Evolutionary conservation across 768 basidiomycete species (phyloP).

Genomic region (Tylopilus balloui): DNA sequence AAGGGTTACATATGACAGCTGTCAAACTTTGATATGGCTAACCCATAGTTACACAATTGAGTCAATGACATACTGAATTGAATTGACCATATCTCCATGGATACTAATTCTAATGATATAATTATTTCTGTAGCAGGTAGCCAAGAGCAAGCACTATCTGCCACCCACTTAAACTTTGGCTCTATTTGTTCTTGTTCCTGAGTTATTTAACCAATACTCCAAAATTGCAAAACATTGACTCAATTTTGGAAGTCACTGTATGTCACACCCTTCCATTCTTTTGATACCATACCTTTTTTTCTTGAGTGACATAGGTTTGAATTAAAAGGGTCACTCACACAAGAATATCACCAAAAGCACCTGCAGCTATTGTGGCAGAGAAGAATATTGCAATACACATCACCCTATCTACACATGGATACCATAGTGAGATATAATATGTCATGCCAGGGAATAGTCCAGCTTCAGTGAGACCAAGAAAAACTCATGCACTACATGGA

Average conservation of each 20-base stretch:
- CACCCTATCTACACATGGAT: slow-evolving; percentile 54
- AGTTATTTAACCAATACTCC: too few relatives aligned
- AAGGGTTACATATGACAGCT: slow-evolving; percentile 50
- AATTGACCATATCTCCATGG: too few relatives aligned
- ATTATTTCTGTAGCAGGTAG: too few relatives aligned
- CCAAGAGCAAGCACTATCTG: too few relatives aligned
- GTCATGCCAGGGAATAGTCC: slow-evolving; percentile 41
- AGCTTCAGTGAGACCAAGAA: slow-evolving; percentile 46
- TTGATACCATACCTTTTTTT: slow-evolving; percentile 29
- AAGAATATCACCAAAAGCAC: slow-evolving; percentile 45
- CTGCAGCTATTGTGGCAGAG: slow-evolving; percentile 55
- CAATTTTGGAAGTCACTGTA: too few relatives aligned
- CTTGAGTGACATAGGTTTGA: neutral
- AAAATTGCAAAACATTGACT: too few relatives aligned
- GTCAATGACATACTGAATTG: too few relatives aligned
- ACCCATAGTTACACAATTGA: too few relatives aligned
- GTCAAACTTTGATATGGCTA: too few relatives aligned
- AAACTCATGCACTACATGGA: slow-evolving; percentile 33
- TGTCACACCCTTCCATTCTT: slow-evolving; percentile 31
- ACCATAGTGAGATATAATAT: slow-evolving; percentile 54
- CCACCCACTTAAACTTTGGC: too few relatives aligned
- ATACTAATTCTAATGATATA: too few relatives aligned
- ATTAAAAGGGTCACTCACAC: slow-evolving; percentile 32
- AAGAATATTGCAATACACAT: slow-evolving; percentile 60
- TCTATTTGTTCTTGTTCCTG: too few relatives aligned